Conservation (phyloP, 2,329 filamentous ascomycete species). For the Cucurbitaria berberidis region DNA sequence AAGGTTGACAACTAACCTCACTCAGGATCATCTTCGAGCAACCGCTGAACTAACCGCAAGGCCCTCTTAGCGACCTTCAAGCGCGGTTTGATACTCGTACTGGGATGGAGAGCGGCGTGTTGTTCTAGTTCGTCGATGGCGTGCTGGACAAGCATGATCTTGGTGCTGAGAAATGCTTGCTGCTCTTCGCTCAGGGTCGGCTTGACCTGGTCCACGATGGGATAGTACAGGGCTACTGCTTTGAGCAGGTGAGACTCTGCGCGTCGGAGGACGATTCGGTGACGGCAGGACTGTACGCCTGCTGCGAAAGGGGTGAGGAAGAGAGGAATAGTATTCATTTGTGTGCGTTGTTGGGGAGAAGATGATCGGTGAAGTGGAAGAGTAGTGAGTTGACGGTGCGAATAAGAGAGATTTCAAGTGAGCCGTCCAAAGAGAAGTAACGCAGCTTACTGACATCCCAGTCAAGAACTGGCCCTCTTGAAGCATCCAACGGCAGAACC, state of each 20-base stretch:
- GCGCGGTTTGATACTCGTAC: neutral
- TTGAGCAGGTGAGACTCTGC: neutral
- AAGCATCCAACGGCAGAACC: neutral
- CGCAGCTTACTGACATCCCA: neutral
- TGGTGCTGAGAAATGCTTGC: neutral
- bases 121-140: neutral
- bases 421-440: neutral
- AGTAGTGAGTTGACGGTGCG: too few relatives aligned
- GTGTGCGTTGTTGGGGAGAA: too few relatives aligned
- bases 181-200: neutral
- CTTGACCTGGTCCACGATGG: too few relatives aligned
- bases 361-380: neutral
- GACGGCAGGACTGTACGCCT: constrained; percentile 7
- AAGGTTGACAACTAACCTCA: neutral
- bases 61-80: neutral
- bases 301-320: constrained; percentile 1
- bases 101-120: neutral
- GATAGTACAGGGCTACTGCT: neutral
- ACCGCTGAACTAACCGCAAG: neutral
- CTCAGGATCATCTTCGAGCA: neutral
- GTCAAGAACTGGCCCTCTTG: neutral
- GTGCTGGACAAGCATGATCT: neutral
- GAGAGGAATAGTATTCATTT: neutral
- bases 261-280: constrained; percentile 4
- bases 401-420: neutral